phyloP scores from a whole-genome alignment of 805 yeast genomes.

The Ogataea pini region DNA sequence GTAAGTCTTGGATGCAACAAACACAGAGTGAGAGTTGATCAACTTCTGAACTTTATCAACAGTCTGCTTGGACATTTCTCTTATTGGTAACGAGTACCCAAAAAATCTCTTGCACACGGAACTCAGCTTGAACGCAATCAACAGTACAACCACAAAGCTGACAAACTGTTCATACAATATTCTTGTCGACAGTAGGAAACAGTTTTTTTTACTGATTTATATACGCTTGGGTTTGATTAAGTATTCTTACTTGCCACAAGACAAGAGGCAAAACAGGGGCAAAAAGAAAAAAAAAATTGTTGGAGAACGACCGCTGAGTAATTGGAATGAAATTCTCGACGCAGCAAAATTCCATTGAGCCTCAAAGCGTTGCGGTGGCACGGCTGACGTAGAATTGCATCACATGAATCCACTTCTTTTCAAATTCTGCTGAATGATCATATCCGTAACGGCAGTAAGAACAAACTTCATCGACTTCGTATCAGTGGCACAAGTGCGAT shows the following conservation, averaged over 20 bases:
- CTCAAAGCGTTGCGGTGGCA: too few species aligned
- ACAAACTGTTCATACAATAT: background rate
- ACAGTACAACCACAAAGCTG: conserved; percentile 1
- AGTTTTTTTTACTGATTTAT: background rate
- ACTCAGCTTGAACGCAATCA: conserved; percentile 30
- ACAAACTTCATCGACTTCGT: conserved; percentile 86
- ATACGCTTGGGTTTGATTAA: background rate
- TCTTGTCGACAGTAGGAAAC: background rate
- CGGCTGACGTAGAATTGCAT: too few species aligned
- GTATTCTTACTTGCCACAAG: background rate
- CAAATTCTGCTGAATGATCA: conserved; percentile 81
- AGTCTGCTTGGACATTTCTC: conserved; percentile 61
- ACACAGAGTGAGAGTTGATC: conserved; percentile 65
- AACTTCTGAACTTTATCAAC: conserved; percentile 59
- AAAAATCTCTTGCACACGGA: conserved; percentile 31
- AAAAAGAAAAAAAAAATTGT: background rate
- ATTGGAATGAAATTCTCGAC: background rate
- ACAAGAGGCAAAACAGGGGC: background rate
- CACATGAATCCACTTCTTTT: conserved; percentile 73
- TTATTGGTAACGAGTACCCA: conserved; percentile 29
- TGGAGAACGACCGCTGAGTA: conserved; percentile 1
- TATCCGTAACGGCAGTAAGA: conserved; percentile 87
- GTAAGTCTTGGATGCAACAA: conserved; percentile 80
- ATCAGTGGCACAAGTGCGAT: conserved; percentile 95
- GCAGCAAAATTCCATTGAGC: too few species aligned